Base-by-base conservation (phyloP, 257 asterid species). In the Scutellaria galericulata region DNA sequence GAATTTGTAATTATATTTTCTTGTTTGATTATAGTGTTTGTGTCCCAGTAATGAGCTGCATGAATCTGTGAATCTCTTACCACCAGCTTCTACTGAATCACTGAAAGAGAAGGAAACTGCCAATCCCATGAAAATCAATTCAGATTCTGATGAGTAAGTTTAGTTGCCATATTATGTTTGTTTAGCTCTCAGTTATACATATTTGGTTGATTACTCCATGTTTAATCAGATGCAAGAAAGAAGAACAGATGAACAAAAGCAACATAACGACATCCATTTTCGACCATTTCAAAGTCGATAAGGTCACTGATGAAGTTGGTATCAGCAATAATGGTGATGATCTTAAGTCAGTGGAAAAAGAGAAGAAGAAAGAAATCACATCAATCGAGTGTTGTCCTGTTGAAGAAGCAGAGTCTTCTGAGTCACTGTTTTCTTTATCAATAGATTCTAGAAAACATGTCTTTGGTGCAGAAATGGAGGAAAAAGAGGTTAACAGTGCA, bases 341-440 rank as follows among this genome's bases (percentile, higher is more conserved):
- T 35, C 54, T 14, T 44, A 39, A 54, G 7, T 7, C 27, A 56
- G 70, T 6, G 64, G 63, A 56, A 55, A 66, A 45, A 7, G 72
- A 45, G 46, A 48, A 18, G 6, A 66, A 44, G n/a, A 7, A 68
- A 27, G 66, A 58, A 69, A 7, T 41, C 37, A 31, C 37, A 31
- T 31, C 5, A 31, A 31, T 27, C 3, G 35, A 27, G 35, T 27
- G 37, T 3, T 31, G 37, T 31, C 37, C 37, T 31, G 37, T 3
- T 31, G 37, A 31, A 6, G 63, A 40, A 64, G 71, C 57, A 54
- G 86, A 86, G 22, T 83, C 82, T 60, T 80, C 75, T 2, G 86
- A 85, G n/a, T 86, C 91, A 24, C 74, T 86, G 55, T 86, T 86
- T 70, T 84, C 91, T 2, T 68, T 86, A 56, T 84, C 89, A 11